Evolutionary conservation across 2,329 filamentous ascomycete species (phyloP).

Genomic region (Xylariaceae sp.): DNA sequence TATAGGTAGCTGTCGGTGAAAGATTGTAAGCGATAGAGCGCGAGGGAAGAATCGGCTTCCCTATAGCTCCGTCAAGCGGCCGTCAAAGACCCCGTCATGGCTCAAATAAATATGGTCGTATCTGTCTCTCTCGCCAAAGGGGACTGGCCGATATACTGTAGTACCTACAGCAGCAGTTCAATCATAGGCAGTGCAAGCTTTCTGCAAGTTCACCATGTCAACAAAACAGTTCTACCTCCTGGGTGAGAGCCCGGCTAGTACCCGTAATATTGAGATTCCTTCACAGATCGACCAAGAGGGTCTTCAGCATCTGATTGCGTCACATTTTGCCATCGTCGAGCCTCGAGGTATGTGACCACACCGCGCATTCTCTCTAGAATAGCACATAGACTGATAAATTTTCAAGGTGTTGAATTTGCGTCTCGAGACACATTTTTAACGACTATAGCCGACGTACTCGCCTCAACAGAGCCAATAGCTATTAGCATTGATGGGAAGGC

Average conservation of each 20-base stretch:
- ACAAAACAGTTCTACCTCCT: conserved; percentile 51
- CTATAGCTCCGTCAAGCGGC: neutral
- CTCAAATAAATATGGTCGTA: conserved; percentile 19
- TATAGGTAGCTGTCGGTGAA: neutral
- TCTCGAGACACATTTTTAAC: conserved; percentile 42
- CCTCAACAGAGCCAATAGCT: conserved; percentile 44
- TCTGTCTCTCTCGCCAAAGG: conserved; percentile 1
- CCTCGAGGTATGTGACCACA: conserved; percentile 43
- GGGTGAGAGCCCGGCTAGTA: conserved; percentile 48
- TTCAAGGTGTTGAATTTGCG: conserved; percentile 47
- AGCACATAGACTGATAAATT: neutral
- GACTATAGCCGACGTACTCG: conserved; percentile 45
- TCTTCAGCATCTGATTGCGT: conserved; percentile 49
- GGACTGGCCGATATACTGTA: neutral
- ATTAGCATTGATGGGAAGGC: conserved; percentile 57
- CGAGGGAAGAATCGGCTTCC: neutral
- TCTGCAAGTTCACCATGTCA: conserved; percentile 39
- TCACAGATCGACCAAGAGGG: conserved; percentile 45
- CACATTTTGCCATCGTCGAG: conserved; percentile 53
- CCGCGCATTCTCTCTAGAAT: neutral
- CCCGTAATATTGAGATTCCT: conserved; percentile 48
- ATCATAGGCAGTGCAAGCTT: too few species aligned
- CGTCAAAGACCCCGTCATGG: neutral
- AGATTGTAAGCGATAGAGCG: conserved; percentile 5
- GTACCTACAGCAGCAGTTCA: too few species aligned